A percentile compares a stretch with the other conserved stretches of the same genome.
Evolutionary conservation across 805 yeast species (phyloP).

Genomic region (Yamadazyma endophytica): DNA sequence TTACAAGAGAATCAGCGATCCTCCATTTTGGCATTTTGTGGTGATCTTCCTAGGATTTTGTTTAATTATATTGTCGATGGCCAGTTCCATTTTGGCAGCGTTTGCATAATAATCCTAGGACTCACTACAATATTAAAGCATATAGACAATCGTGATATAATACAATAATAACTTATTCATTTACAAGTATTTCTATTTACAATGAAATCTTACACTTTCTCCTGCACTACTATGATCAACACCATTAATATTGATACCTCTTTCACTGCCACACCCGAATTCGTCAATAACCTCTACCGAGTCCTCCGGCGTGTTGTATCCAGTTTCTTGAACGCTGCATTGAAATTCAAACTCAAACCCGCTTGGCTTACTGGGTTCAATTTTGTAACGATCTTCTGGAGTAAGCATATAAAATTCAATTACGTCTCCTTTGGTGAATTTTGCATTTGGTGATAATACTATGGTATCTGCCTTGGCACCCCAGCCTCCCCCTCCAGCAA

Average conservation of each 20-base stretch:
- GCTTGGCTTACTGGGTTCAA: not conserved
- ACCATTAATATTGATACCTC: conserved; percentile 23
- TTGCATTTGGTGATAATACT: conserved; percentile 60
- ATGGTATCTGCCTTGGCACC: conserved; percentile 63
- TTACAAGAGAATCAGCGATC: conserved; percentile 24
- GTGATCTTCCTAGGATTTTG: conserved; percentile 8
- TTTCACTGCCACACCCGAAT: conserved; percentile 32
- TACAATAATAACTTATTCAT: not conserved
- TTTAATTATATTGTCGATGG: no score
- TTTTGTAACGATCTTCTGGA: conserved; percentile 23
- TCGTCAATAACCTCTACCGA: conserved; percentile 5
- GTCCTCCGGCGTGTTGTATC: conserved; percentile 6
- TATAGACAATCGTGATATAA: not conserved
- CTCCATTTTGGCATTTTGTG: conserved; percentile 19
- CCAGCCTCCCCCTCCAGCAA: conserved; percentile 79
- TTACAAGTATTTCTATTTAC: not conserved
- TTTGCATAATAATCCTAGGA: conserved; percentile 1
- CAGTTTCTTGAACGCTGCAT: conserved; percentile 28
- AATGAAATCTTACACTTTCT: conserved; percentile 11
- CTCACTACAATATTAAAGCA: conserved; percentile 1
- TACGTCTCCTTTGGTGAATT: conserved; percentile 39
- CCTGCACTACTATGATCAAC: conserved; percentile 26
- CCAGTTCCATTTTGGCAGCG: no score
- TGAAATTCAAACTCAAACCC: conserved; percentile 18
- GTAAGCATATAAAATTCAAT: conserved; percentile 45